Evolutionary conservation across 2,329 filamentous ascomycete genomes (phyloP), one percentile per base, ranked within the genome.

Genomic region (Penicillium vulpinum): DNA sequence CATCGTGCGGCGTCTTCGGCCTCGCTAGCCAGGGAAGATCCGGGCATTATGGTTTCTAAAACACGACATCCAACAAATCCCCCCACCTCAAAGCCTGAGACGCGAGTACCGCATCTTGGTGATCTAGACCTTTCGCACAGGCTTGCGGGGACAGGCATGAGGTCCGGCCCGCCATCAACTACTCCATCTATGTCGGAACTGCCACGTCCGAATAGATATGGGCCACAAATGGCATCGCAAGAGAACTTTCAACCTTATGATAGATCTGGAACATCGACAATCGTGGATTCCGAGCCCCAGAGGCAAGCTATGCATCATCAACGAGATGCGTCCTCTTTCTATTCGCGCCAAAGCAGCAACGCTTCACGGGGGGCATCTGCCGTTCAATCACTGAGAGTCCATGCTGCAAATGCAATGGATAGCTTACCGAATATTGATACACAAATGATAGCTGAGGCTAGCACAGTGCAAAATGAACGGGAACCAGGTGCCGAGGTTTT

Each of bases 51-150:
- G 4, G 56, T 71, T 18, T 31, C 61, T 31, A 73, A 70, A 55
- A 69, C 56, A 56, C 58, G 67, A 45, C 63, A 60, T 6, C 59
- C 46, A 24, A 56, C 57, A 10, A 48, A 36, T 24, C 57, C 60
- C 31, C 41, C 33, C 62, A n/a, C 29, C n/a, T n/a, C n/a, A n/a
- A n/a, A 51, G 28, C 47, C 59, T 2, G 68, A 68, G 41, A 38
- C 46, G 15, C 60, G 57, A 24, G 64, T 68, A 15, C 51, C 72
- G 36, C 66, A 72, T 36, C 58, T 72, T 18, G 62, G 54, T 24
- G 69, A 70, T 16, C 57, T 73, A 53, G 64, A 67, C 35, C 73
- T 73, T 38, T 64, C 70, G 2, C 61, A 65, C 29, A 59, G 59
- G 36, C 63, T 72, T 8, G 66, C 63, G 7, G 67, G 66, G 11